Base-by-base conservation (phyloP, 805 yeast genomes). In the Kazachstania taianensis region DNA sequence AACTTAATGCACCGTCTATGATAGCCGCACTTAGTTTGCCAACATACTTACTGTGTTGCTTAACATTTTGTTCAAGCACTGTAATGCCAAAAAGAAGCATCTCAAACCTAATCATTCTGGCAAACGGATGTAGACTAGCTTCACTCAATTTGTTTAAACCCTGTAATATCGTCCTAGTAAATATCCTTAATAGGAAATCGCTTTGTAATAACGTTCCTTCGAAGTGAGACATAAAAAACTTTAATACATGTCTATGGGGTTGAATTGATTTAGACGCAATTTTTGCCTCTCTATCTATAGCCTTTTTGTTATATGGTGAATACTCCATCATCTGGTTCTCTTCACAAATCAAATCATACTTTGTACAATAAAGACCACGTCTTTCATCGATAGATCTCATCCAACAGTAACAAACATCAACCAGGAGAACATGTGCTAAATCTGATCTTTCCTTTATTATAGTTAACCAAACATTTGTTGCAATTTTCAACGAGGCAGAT, bases 41-140 rank as follows among this genome's bases (percentile, higher is more conserved):
- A 16, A 65, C 62, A 39, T 68, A 66, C 42, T 69, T 63, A 1
- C 78, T 66, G 2, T 61, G 57, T 32, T 75, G 65, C 38, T 66
- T 65, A 30, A 55, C 46, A 51, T 81, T 84, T 19, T 70, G 72
- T 13, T 61, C 65, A 41, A 82, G 60, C 2, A 86, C 67, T 32
- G 78, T 80, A 35, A 81, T 61, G 0, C 86, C 74, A 49, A 85
- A 77, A 28, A 68, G 60, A 32, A 85, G 65, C 44, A 89, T 57
- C 52, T 84, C 94, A 50, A 81, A 81, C 40, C 97, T 67, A 6
- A 72, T 66, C 41, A 75, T 55, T 41, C 96, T 69, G 0, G 96
- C 75, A 53, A 76, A 75, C 7, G 96, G 94, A 57, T 89, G 96
- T 33, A 70, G 58, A 46, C 94, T 81, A 3, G 92, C 96, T 28